Evolutionary conservation across 805 yeast species (phyloP).

Genomic region (Schizosaccharomyces lindneri): DNA sequence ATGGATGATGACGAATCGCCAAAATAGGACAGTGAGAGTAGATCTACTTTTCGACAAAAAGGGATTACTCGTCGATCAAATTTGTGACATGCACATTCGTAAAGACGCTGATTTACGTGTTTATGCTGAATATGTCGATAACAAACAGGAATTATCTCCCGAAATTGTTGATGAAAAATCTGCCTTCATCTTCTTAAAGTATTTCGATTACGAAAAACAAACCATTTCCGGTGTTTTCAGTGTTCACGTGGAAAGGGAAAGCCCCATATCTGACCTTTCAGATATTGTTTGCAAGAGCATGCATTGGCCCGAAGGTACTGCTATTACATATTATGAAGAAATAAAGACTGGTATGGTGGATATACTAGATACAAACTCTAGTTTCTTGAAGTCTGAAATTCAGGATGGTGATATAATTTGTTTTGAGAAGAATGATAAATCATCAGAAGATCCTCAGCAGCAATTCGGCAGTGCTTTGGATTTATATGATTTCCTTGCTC

Average conservation of each 20-base stretch:
- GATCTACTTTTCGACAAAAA: conserved; percentile 17
- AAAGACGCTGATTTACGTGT: neutral
- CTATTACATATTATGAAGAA: conserved; percentile 13
- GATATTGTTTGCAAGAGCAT: conserved; percentile 8
- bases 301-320: conserved; percentile 13
- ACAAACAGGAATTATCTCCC: neutral
- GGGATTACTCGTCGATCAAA: conserved; percentile 1
- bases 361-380: conserved; percentile 8
- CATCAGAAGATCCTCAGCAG: conserved; percentile 4
- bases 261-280: conserved; percentile 16
- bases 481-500: conserved; percentile 14
- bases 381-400: conserved; percentile 14
- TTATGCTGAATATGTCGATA: neutral
- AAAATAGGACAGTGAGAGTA: conserved; percentile 47
- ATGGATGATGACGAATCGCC: conserved; percentile 41
- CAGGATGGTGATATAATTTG: conserved; percentile 16
- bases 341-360: conserved; percentile 16
- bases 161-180: neutral
- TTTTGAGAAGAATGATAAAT: conserved; percentile 11
- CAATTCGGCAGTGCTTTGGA: conserved; percentile 1
- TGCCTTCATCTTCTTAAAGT: conserved; percentile 24
- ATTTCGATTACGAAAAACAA: conserved; percentile 33
- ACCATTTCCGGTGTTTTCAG: conserved; percentile 44
- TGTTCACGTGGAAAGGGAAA: conserved; percentile 25
- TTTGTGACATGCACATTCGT: neutral